phyloP scores from a whole-genome alignment of 169 alveolate species.

The Amoebophrya sp. region DNA sequence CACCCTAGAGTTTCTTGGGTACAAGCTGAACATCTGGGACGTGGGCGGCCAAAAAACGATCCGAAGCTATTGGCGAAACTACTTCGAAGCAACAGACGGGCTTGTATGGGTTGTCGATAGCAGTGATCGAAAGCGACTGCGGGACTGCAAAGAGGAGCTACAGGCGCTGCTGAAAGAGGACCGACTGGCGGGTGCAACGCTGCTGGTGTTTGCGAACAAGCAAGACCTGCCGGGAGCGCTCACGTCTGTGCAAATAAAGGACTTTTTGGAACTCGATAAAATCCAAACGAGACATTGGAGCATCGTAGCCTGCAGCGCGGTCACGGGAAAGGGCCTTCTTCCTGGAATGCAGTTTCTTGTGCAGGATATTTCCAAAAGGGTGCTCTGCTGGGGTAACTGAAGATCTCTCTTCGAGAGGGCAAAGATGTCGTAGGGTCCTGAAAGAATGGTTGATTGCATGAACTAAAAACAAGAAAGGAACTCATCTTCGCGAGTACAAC shows the following conservation, averaged over 20 bases:
- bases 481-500: too few species aligned
- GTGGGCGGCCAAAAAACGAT: slow-evolving; percentile 99
- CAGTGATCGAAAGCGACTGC: slow-evolving; percentile 89
- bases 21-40: slow-evolving; percentile 86
- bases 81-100: slow-evolving; percentile 98
- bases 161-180: slow-evolving; percentile 81
- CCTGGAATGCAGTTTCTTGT: neutral
- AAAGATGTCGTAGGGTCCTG: too few species aligned
- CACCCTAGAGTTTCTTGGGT: slow-evolving; percentile 55
- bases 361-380: neutral
- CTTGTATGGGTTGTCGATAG: slow-evolving; percentile 81
- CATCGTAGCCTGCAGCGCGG: neutral
- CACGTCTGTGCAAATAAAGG: slow-evolving; percentile 42
- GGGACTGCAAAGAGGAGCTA: slow-evolving; percentile 89
- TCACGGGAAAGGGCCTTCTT: neutral
- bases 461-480: too few species aligned
- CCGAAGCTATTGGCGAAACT: slow-evolving; percentile 97
- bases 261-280: slow-evolving; percentile 39
- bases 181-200: slow-evolving; percentile 59
- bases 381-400: neutral
- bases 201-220: slow-evolving; percentile 81
- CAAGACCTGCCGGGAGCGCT: slow-evolving; percentile 90
- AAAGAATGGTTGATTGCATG: too few species aligned
- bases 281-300: slow-evolving; percentile 54
- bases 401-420: too few species aligned